A percentile compares a stretch with the other conserved stretches of the same genome.
These are phyloP conservation scores for Beauveria sp. DNA, from an alignment of 2,329 filamentous ascomycete species.

Conservation along the genomic window DNA sequence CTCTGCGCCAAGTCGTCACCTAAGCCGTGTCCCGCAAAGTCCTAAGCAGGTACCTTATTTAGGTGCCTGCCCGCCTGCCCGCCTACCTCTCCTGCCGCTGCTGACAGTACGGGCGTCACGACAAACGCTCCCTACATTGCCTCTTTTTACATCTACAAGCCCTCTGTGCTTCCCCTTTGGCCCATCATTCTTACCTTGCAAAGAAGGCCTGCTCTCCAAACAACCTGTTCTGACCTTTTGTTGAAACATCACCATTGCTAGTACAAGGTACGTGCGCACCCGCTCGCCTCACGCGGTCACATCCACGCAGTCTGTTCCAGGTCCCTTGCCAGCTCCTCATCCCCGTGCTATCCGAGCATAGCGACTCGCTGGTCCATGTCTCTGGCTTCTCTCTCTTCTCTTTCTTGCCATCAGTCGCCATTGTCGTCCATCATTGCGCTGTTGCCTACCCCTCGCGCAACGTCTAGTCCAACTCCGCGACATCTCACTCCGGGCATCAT, in stretches of 20 bases:
- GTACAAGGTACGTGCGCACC: conserved; percentile 8
- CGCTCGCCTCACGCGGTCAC: background rate
- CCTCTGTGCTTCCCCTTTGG: background rate
- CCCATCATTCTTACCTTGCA: background rate
- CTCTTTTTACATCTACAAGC: background rate
- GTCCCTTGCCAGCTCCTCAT: background rate
- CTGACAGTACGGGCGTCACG: background rate
- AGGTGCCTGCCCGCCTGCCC: background rate
- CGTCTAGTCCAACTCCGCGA: background rate
- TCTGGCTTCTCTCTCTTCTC: background rate
- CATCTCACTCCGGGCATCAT: background rate
- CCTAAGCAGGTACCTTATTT: background rate
- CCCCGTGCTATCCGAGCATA: conserved; percentile 1
- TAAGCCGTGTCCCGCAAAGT: no score
- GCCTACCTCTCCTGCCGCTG: background rate
- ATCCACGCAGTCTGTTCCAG: background rate
- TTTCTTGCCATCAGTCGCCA: background rate
- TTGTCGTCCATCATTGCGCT: background rate
- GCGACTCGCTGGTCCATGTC: background rate
- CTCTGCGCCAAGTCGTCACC: no score
- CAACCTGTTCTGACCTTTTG: background rate
- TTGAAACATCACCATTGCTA: background rate
- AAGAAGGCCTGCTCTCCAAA: background rate
- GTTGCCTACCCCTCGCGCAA: background rate
- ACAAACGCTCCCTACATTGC: background rate